phyloP scores from a whole-genome alignment of 2,329 filamentous ascomycete species.

The Lojkania enalia region DNA sequence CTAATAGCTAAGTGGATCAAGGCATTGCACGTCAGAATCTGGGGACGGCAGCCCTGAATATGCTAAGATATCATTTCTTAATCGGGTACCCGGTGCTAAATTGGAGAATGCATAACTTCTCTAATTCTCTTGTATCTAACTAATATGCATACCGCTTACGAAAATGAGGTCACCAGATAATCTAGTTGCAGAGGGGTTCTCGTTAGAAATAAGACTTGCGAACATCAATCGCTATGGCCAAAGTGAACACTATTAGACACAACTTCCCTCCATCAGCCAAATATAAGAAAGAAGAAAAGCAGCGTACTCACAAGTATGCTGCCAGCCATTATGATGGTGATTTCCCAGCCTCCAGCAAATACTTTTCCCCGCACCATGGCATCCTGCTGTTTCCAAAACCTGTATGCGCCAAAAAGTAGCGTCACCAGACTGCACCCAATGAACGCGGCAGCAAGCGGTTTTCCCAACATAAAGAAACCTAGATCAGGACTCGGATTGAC shows the following conservation, averaged over 20 bases:
- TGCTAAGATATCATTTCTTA: too few species aligned
- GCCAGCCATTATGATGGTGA: slow-evolving; percentile 53
- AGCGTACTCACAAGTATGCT: slow-evolving; percentile 52
- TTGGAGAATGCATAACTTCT: too few species aligned
- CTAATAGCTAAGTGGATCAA: too few species aligned
- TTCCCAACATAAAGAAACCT: slow-evolving; percentile 64
- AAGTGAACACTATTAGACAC: slow-evolving; percentile 14
- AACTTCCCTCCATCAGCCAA: slow-evolving; percentile 12
- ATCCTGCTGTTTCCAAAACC: slow-evolving; percentile 65
- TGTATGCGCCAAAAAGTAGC: slow-evolving; percentile 57
- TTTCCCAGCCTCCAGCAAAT: slow-evolving; percentile 62
- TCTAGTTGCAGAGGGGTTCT: too few species aligned
- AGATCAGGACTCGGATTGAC: slow-evolving; percentile 51
- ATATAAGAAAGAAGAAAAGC: slow-evolving; percentile 12
- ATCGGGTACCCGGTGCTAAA: too few species aligned
- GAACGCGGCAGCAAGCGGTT: slow-evolving; percentile 59
- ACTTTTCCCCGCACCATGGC: slow-evolving; percentile 62
- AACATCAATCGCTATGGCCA: slow-evolving; percentile 22
- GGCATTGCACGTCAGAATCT: too few species aligned
- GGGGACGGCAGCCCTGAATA: too few species aligned
- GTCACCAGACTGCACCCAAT: slow-evolving; percentile 55
- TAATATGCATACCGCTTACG: too few species aligned
- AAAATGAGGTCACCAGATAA: too few species aligned
- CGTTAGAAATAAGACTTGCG: slow-evolving; percentile 18
- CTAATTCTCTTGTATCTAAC: too few species aligned